Percentiles rank a stretch among this genome's conserved stretches.
Conservation (phyloP, 140 eudicot species). For the Ambrosia hybrid region DNA sequence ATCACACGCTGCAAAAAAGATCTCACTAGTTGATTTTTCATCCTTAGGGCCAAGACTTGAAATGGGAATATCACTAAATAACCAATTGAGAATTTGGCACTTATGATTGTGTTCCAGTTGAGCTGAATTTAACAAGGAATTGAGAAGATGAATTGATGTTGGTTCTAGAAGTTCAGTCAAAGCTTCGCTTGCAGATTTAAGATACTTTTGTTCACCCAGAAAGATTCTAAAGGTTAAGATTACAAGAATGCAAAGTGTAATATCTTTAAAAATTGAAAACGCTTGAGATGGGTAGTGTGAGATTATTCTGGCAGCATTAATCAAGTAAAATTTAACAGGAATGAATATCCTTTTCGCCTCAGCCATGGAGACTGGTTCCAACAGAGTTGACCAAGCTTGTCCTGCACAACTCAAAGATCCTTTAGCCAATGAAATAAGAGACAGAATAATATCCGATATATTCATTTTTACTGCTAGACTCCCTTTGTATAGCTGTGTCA, state of each 20-base stretch:
- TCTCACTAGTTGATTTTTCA: conserved; percentile 30
- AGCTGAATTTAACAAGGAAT: conserved; percentile 68
- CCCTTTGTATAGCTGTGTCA: conserved; percentile 81
- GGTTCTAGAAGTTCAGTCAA: conserved; percentile 74
- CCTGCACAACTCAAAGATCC: conserved; percentile 67
- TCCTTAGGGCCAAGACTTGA: conserved; percentile 18
- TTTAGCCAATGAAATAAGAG: conserved; percentile 64
- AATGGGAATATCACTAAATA: conserved; percentile 42
- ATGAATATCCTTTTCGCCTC: conserved; percentile 84
- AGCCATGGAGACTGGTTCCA: conserved; percentile 44
- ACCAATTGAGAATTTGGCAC: conserved; percentile 66
- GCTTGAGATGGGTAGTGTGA: conserved; percentile 84
- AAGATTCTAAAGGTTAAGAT: conserved; percentile 63
- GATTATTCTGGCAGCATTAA: conserved; percentile 86
- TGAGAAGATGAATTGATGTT: conserved; percentile 79
- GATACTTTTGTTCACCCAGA: conserved; percentile 48
- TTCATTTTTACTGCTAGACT: conserved; percentile 56
- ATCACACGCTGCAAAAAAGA: conserved; percentile 44
- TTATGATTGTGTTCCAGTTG: conserved; percentile 54
- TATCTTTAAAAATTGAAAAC: conserved; percentile 53
- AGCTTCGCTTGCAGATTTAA: conserved; percentile 59
- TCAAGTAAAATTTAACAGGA: conserved; percentile 83
- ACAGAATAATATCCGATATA: conserved; percentile 58
- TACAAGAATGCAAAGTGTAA: conserved; percentile 51
- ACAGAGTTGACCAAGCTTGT: conserved; percentile 58